A percentile compares a stretch with the other conserved stretches of the same genome.
Evolutionary conservation across 306 rosid genomes (phyloP).

Genomic region (Pachyrhizus erosus): DNA sequence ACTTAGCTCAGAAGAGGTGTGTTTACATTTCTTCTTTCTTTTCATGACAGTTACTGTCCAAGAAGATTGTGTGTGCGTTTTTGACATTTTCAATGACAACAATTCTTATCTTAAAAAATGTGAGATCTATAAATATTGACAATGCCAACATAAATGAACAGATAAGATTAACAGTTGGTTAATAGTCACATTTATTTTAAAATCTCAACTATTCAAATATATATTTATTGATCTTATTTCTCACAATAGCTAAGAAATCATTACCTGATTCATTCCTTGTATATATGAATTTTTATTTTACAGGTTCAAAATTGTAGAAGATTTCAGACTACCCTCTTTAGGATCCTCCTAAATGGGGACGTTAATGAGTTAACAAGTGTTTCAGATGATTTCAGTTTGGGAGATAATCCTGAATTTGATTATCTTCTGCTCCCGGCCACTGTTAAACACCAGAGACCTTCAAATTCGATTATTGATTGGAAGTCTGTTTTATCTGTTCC

Average conservation of each 20-base stretch:
- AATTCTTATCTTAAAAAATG: not conserved
- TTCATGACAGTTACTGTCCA: not conserved
- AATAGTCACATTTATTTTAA: no score
- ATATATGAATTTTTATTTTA: not conserved
- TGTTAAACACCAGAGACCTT: slow-evolving; percentile 20
- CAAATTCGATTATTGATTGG: slow-evolving; percentile 55
- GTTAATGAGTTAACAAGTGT: slow-evolving; percentile 26
- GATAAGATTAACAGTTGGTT: no score
- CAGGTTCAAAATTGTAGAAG: slow-evolving; percentile 59
- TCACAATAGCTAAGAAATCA: not conserved
- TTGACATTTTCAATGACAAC: not conserved
- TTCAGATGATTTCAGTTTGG: slow-evolving; percentile 39
- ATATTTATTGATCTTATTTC: not conserved
- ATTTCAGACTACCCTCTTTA: slow-evolving; percentile 62
- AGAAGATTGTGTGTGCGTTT: no score
- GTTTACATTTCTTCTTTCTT: not conserved
- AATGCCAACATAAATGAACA: no score
- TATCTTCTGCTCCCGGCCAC: slow-evolving; percentile 77
- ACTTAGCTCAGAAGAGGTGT: slow-evolving; percentile 56
- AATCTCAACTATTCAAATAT: not conserved
- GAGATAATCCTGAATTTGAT: slow-evolving; percentile 55
- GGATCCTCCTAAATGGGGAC: slow-evolving; percentile 46
- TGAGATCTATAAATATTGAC: not conserved
- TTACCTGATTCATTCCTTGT: not conserved
- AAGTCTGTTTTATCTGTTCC: slow-evolving; percentile 41